Conservation (phyloP, 768 basidiomycete species). For the Chalciporus sphaerocephalus region DNA sequence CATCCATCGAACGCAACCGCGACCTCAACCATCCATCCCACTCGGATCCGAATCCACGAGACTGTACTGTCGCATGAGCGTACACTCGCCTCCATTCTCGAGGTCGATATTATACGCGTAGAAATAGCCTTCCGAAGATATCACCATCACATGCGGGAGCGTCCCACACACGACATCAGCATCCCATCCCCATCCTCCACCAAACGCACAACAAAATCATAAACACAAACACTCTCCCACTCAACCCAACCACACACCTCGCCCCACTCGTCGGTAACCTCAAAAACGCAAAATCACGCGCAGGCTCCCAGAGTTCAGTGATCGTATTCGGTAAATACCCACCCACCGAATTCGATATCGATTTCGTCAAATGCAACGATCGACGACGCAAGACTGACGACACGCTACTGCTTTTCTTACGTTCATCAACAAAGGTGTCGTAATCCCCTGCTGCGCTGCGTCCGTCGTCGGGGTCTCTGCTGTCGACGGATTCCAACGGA, state of each 20-base stretch:
- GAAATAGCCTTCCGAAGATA: constrained; percentile 92
- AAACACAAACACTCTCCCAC: constrained; percentile 55
- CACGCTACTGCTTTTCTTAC: constrained; percentile 54
- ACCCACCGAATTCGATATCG: constrained; percentile 72
- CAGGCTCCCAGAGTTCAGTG: constrained; percentile 96
- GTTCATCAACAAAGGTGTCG: constrained; percentile 77
- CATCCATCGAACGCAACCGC: too few relatives aligned
- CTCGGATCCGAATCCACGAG: constrained; percentile 27
- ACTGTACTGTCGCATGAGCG: constrained; percentile 90
- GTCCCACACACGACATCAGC: constrained; percentile 45
- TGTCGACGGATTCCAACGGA: constrained; percentile 63
- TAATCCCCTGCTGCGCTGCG: constrained; percentile 73
- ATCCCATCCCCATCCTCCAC: too few relatives aligned
- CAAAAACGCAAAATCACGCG: constrained; percentile 89
- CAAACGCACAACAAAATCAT: not conserved
- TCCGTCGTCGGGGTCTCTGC: constrained; percentile 53
- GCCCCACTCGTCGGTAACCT: constrained; percentile 75
- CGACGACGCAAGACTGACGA: constrained; percentile 64
- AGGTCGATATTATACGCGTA: constrained; percentile 95
- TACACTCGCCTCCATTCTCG: constrained; percentile 93
- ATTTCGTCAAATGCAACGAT: constrained; percentile 72
- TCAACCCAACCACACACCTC: constrained; percentile 84
- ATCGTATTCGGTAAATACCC: constrained; percentile 84
- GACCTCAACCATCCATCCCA: constrained; percentile 30
- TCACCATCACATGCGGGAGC: constrained; percentile 95